Evolutionary conservation across 2,329 filamentous ascomycete species (phyloP), one percentile per base, ranked within the genome.

Genomic region (Paraconiothyrium sp.): DNA sequence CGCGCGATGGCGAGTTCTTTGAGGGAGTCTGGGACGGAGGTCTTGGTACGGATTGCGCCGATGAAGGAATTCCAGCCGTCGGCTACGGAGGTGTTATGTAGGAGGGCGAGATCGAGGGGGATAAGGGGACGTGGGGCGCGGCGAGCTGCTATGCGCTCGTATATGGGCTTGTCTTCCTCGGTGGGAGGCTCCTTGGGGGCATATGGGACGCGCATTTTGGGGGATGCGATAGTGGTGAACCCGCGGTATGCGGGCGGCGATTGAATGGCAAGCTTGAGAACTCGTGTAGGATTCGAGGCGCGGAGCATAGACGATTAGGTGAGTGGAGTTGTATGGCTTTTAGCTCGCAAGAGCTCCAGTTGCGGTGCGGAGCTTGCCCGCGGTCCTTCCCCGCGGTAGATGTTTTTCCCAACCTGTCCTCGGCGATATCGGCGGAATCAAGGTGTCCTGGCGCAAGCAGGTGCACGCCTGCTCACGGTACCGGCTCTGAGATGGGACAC

Each of bases 1-100:
- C 93, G 86, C 67, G 87, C 90, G 70, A 97, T 94, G 67, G 91
- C 90, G 9, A 95, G 82, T 80, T 97, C 93, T 65, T 91, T 88
- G 54, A 93, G 72, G 67, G 68, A 68, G 4, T 79, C 78, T 6
- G 83, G 74, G 3, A 88, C 74, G 9, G 79, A 82, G 6, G 84
- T 88, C 61, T 81, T 78, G 10, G 83, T 86, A 58, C 86, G 83
- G 51, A 88, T 84, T 20, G 85, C 82, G 43, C 85, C 84, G 58
- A 88, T 81, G 71, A 88, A 87, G n/a, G 81, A 78, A 71, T 87
- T 87, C 82, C 86, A 88, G 55, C 86, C 86, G 67, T 88, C 85
- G 47, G 85, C 82, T 10, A 88, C 81, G 9, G 83, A 79, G 52
- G 84, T 84, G 30, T 85, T 84, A 72, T 87, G 85, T 2, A 88